These are phyloP conservation scores for Agaricus subrufescens DNA, from an alignment of 768 basidiomycete species.

Conservation along the genomic window DNA sequence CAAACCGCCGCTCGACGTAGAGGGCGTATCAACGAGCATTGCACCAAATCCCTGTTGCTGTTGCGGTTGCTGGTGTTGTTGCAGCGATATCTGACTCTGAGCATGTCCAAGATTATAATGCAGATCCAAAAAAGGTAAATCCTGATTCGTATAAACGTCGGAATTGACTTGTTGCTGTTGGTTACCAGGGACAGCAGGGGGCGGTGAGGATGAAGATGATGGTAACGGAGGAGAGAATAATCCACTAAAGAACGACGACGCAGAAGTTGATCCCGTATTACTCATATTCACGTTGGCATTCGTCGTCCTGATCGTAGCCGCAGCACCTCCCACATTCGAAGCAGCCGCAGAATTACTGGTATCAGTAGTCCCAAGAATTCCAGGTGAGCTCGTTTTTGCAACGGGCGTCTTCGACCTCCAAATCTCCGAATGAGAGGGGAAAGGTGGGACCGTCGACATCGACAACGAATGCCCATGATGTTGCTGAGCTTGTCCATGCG, in stretches of 20 bases:
- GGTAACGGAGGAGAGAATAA: not conserved
- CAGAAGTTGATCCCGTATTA: not conserved
- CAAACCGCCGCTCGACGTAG: not conserved
- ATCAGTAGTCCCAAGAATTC: not conserved
- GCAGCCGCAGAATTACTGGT: not conserved
- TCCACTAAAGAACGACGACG: not conserved
- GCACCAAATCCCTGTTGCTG: conserved; percentile 3
- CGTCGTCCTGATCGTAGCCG: not conserved
- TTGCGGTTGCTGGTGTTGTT: conserved; percentile 5
- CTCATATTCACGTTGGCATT: not conserved
- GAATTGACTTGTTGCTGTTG: not conserved
- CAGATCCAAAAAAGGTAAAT: conserved; percentile 64
- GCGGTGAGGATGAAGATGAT: not conserved
- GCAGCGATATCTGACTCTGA: not conserved
- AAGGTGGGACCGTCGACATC: conserved; percentile 6
- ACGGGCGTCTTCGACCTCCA: conserved; percentile 8
- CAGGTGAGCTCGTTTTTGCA: not conserved
- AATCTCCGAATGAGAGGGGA: conserved; percentile 8
- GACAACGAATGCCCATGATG: conserved; percentile 10
- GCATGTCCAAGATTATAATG: conserved; percentile 46
- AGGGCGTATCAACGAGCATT: conserved; percentile 6
- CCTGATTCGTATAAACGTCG: conserved; percentile 22
- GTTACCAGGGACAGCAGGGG: not conserved
- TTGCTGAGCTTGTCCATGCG: conserved; percentile 4
- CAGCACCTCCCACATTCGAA: not conserved